phyloP scores from a whole-genome alignment of 2,329 filamentous ascomycete species.

The Monilinia fructicola region DNA sequence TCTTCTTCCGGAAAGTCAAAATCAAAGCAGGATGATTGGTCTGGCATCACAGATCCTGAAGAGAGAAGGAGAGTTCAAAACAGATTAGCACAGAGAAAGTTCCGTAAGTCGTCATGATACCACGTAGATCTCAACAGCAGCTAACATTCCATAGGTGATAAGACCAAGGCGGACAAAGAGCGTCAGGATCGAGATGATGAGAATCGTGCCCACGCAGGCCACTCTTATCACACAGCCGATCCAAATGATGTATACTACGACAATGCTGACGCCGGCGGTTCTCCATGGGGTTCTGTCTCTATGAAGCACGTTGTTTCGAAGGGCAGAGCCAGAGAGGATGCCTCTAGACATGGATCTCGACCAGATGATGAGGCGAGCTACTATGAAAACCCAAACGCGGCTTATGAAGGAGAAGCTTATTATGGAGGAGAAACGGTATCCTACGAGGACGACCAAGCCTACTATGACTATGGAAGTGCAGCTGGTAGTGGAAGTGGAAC shows the following conservation, averaged over 20 bases:
- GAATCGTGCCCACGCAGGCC: constrained; percentile 63
- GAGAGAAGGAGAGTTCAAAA: constrained; percentile 75
- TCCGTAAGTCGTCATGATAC: constrained; percentile 57
- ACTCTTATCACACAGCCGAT: constrained; percentile 62
- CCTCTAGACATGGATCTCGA: constrained; percentile 43
- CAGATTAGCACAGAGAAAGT: constrained; percentile 72
- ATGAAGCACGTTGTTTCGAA: constrained; percentile 53
- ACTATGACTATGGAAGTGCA: constrained; percentile 39
- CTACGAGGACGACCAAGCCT: constrained; percentile 34
- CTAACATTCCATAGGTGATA: constrained; percentile 56
- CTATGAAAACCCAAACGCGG: constrained; percentile 27
- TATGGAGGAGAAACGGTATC: constrained; percentile 34
- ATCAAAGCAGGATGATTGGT: constrained; percentile 61
- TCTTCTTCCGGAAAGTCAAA: constrained; percentile 42
- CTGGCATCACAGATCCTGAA: constrained; percentile 65
- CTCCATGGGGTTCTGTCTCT: constrained; percentile 71
- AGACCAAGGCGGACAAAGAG: constrained; percentile 66
- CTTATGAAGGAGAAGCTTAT: constrained; percentile 35
- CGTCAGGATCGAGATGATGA: constrained; percentile 61
- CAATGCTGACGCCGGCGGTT: constrained; percentile 56
- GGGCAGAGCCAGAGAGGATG: constrained; percentile 47
- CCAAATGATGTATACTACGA: constrained; percentile 55
- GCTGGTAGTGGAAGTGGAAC: constrained; percentile 36
- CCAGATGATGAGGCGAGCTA: constrained; percentile 32
- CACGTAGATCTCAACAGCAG: neutral